Percentiles rank a stretch among this genome's conserved stretches.
Evolutionary conservation across 179 eudicot species (phyloP).

Genomic region (Silene coronaria): DNA sequence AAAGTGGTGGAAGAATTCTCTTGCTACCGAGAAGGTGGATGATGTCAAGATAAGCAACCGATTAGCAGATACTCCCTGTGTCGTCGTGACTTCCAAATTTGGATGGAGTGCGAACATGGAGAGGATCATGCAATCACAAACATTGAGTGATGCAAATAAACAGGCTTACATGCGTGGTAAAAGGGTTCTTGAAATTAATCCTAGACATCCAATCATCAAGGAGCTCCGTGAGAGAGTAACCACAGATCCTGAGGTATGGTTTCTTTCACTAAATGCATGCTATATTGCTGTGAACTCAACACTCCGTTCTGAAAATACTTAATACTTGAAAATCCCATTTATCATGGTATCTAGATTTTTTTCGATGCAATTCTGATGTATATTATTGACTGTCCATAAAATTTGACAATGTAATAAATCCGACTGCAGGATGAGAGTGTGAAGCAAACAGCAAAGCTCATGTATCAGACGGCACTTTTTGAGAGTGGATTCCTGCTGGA

Average conservation of each 20-base stretch:
- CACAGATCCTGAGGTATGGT: slow-evolving; percentile 72
- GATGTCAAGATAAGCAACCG: slow-evolving; percentile 97
- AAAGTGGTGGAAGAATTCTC: slow-evolving; percentile 92
- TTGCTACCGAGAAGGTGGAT: slow-evolving; percentile 76
- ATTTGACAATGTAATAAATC: not conserved
- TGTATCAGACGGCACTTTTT: slow-evolving; percentile 52
- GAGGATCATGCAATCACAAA: slow-evolving; percentile 92
- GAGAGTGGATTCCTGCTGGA: slow-evolving; percentile 47
- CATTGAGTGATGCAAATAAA: slow-evolving; percentile 77
- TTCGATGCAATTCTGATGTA: not conserved
- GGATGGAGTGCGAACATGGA: slow-evolving; percentile 99
- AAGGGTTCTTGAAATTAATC: slow-evolving; percentile 94
- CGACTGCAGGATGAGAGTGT: slow-evolving; percentile 57
- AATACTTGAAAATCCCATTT: not conserved
- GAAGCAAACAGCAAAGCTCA: slow-evolving; percentile 74
- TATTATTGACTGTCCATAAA: not conserved
- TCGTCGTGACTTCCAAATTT: slow-evolving; percentile 89
- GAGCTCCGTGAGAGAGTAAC: slow-evolving; percentile 82
- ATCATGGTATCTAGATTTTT: not conserved
- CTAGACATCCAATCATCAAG: slow-evolving; percentile 92
- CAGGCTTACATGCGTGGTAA: slow-evolving; percentile 97
- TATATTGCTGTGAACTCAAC: too few relatives aligned
- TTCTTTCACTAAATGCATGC: not conserved
- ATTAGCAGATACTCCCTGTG: slow-evolving; percentile 88
- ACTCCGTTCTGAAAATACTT: too few relatives aligned